Conservation (phyloP, 2,329 filamentous ascomycete genomes). For the Pseudocercospora fijiensis region DNA sequence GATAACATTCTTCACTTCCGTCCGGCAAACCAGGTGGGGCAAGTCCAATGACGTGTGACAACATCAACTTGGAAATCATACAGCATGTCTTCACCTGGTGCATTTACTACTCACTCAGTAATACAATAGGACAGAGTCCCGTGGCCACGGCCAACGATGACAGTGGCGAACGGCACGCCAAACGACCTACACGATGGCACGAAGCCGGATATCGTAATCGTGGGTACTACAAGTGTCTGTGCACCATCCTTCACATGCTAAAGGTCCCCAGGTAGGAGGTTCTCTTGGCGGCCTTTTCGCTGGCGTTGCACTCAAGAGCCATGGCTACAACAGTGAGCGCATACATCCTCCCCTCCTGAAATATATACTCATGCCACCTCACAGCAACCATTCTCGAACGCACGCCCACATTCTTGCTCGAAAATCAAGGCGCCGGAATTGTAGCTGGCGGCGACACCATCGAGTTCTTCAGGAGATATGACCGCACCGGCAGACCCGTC, state of each 20-base stretch:
- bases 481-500: constrained; percentile 40
- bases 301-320: constrained; percentile 30
- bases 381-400: constrained; percentile 40
- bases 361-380: background rate
- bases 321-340: constrained; percentile 32
- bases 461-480: constrained; percentile 46
- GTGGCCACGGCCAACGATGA: no score
- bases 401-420: constrained; percentile 43
- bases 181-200: constrained; percentile 7
- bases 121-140: background rate
- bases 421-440: constrained; percentile 51
- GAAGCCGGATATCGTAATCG: constrained; percentile 31
- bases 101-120: background rate
- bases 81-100: background rate
- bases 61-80: background rate
- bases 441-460: constrained; percentile 48
- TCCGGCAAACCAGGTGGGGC: background rate
- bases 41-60: constrained; percentile 1
- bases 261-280: constrained; percentile 30
- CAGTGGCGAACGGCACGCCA: background rate
- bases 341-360: background rate
- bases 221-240: constrained; percentile 2
- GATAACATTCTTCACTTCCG: background rate
- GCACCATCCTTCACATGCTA: background rate
- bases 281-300: constrained; percentile 34